A percentile compares a stretch with the other conserved stretches of the same genome.
phyloP scores from a whole-genome alignment of 257 asterid genomes.

The Osmanthus fragrans region DNA sequence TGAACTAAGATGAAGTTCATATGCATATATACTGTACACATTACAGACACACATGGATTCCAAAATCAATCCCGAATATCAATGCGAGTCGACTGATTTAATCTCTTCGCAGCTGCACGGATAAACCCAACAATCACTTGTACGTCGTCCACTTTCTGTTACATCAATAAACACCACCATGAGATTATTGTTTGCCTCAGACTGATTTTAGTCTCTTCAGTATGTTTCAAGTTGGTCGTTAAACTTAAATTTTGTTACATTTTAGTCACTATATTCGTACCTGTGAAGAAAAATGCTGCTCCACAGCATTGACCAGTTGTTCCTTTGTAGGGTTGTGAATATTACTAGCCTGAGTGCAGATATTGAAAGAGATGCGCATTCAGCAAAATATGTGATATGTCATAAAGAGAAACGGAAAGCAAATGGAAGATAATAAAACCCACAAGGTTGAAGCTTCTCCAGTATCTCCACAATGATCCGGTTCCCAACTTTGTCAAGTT shows the following conservation, averaged over 20 bases:
- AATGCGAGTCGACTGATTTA: constrained; percentile 39
- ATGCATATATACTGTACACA: constrained; percentile 36
- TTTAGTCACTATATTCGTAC: constrained; percentile 26
- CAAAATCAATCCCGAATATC: constrained; percentile 35
- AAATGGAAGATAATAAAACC: constrained; percentile 23
- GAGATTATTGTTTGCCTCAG: background rate
- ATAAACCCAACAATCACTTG: constrained; percentile 74
- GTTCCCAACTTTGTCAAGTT: constrained; percentile 74
- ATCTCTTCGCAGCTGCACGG: constrained; percentile 61
- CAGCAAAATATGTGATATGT: background rate
- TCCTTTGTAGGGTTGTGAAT: constrained; percentile 66
- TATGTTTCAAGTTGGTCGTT: background rate
- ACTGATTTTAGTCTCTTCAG: background rate
- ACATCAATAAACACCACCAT: constrained; percentile 8
- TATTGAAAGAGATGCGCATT: constrained; percentile 4
- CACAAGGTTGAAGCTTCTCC: constrained; percentile 74
- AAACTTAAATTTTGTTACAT: too few relatives aligned
- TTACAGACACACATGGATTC: constrained; percentile 28
- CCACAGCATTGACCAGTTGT: constrained; percentile 61
- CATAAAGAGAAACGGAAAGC: background rate
- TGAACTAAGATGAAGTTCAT: constrained; percentile 46
- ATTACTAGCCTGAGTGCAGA: constrained; percentile 48
- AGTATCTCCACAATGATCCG: constrained; percentile 83
- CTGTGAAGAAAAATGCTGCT: constrained; percentile 80
- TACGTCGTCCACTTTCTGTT: constrained; percentile 78